Conservation (phyloP, 306 rosid species). For the Amphicarpaea edgeworthii region DNA sequence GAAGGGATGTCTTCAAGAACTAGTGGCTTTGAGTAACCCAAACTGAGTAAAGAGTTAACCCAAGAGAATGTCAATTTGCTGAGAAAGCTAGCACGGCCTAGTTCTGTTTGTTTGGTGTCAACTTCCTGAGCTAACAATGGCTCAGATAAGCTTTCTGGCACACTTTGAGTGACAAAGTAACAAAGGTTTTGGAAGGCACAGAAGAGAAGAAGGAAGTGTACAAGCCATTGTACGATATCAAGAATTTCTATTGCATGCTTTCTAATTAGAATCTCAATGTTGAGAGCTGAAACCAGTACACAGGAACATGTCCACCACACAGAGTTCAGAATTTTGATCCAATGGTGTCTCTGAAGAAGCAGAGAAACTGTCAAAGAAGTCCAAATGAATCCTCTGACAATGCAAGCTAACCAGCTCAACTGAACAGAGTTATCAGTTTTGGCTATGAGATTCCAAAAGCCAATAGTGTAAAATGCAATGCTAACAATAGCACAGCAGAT, state of each 20-base stretch:
- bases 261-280: conserved; percentile 52
- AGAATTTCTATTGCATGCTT: conserved; percentile 42
- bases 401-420: conserved; percentile 38
- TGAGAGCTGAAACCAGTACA: conserved; percentile 53
- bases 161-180: conserved; percentile 32
- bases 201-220: conserved; percentile 53
- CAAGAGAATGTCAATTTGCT: conserved; percentile 72
- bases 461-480: conserved; percentile 39
- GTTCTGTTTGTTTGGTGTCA: conserved; percentile 43
- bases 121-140: conserved; percentile 52
- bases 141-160: conserved; percentile 52
- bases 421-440: conserved; percentile 3
- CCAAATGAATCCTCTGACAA: conserved; percentile 59
- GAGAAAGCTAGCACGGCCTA: conserved; percentile 48
- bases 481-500: not conserved
- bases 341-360: conserved; percentile 54
- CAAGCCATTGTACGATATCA: conserved; percentile 55
- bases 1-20: conserved; percentile 68
- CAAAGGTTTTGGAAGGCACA: conserved; percentile 57
- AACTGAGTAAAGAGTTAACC: conserved; percentile 64
- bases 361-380: conserved; percentile 52
- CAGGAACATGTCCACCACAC: conserved; percentile 71
- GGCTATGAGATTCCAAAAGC: conserved; percentile 48
- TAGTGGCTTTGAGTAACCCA: conserved; percentile 67
- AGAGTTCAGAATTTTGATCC: conserved; percentile 51